Conservation (phyloP, 192 early-diverging fungal species). For the Phlyctochytrium arcticum region DNA sequence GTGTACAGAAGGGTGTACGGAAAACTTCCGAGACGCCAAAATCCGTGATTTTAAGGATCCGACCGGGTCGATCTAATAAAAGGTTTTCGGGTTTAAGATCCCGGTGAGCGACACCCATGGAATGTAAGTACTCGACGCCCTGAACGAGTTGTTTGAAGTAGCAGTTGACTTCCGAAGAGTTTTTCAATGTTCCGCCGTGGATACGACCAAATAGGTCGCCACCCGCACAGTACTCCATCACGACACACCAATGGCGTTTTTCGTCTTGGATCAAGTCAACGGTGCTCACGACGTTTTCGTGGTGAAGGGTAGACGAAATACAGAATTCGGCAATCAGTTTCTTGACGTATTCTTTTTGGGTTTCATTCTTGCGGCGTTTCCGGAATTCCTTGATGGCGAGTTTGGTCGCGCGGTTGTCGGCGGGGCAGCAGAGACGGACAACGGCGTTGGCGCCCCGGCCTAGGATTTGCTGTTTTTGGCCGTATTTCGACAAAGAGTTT, state of each 20-base stretch:
- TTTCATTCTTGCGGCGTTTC: constrained; percentile 76
- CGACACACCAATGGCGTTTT: constrained; percentile 55
- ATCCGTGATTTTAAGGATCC: constrained; percentile 94
- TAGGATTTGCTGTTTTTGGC: constrained; percentile 68
- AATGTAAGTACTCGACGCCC: constrained; percentile 88
- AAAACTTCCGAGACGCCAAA: constrained; percentile 98
- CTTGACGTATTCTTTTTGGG: constrained; percentile 91
- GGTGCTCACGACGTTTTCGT: constrained; percentile 87
- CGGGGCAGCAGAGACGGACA: constrained; percentile 74
- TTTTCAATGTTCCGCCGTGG: constrained; percentile 67
- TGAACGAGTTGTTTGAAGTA: constrained; percentile 83
- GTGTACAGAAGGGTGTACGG: constrained; percentile 77
- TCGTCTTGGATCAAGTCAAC: constrained; percentile 96
- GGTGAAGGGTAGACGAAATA: constrained; percentile 85
- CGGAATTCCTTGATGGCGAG: constrained; percentile 94
- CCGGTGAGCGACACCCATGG: constrained; percentile 93
- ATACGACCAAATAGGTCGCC: constrained; percentile 88
- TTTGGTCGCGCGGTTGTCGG: constrained; percentile 51
- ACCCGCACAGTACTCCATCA: constrained; percentile 93
- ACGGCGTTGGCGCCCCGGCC: constrained; percentile 90
- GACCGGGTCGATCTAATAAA: constrained; percentile 68
- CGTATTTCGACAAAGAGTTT: constrained; percentile 70
- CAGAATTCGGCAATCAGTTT: constrained; percentile 94
- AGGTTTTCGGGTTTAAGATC: constrained; percentile 95
- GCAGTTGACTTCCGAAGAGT: constrained; percentile 74